phyloP scores from a whole-genome alignment of 768 basidiomycete species.

The Leccinum pellstonianum region DNA sequence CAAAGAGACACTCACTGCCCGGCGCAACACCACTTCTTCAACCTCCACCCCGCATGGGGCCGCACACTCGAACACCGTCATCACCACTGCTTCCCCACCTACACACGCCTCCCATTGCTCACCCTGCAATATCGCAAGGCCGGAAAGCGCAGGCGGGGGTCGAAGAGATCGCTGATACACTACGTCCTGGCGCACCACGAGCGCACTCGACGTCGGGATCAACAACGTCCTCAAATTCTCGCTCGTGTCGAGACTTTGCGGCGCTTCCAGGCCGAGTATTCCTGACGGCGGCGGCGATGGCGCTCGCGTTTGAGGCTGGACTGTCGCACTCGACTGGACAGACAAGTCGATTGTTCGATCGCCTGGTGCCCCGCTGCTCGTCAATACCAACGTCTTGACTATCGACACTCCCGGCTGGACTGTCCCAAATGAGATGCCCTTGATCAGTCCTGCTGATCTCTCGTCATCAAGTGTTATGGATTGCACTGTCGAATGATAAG shows the following conservation, averaged over 20 bases:
- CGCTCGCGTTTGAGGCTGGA: neutral
- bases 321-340: slow-evolving; percentile 53
- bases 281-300: slow-evolving; percentile 6
- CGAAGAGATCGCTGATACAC: slow-evolving; percentile 48
- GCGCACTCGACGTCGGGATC: slow-evolving; percentile 64
- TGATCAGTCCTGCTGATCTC: slow-evolving; percentile 69
- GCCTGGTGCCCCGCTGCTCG: slow-evolving; percentile 60
- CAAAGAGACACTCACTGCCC: slow-evolving; percentile 40
- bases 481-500: slow-evolving; percentile 43
- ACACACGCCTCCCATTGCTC: slow-evolving; percentile 47
- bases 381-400: slow-evolving; percentile 62
- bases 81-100: slow-evolving; percentile 59
- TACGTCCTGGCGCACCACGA: slow-evolving; percentile 54
- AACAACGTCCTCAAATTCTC: slow-evolving; percentile 33
- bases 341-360: slow-evolving; percentile 81
- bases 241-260: slow-evolving; percentile 25
- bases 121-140: slow-evolving; percentile 53
- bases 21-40: slow-evolving; percentile 45
- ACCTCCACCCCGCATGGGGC: slow-evolving; percentile 60
- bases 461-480: slow-evolving; percentile 60
- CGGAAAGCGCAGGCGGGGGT: slow-evolving; percentile 46
- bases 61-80: slow-evolving; percentile 47
- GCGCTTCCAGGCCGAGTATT: slow-evolving; percentile 1
- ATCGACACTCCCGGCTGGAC: slow-evolving; percentile 57
- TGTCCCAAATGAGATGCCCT: slow-evolving; percentile 65